Conservation (phyloP, 1,284 basidiomycete species). For the Rhodotorula sp. region DNA sequence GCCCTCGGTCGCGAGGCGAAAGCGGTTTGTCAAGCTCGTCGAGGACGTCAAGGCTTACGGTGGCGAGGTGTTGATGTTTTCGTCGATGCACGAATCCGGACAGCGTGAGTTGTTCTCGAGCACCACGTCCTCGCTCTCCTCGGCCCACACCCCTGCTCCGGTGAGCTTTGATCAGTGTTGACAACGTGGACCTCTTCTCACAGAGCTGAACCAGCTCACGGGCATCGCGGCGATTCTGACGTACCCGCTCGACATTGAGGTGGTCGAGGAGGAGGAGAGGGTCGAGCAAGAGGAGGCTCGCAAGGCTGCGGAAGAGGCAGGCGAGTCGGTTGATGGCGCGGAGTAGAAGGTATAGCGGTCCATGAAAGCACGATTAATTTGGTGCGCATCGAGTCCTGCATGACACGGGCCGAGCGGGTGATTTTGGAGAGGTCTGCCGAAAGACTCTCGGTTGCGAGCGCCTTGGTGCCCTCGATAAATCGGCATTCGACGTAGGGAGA, state of each 20-base stretch:
- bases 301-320: constrained; percentile 5
- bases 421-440: too few species aligned
- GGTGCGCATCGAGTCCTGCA: background rate
- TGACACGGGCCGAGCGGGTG: too few species aligned
- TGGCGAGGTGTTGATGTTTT: constrained; percentile 93
- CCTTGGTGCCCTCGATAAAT: too few species aligned
- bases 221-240: constrained; percentile 95
- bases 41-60: constrained; percentile 85
- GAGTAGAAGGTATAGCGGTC: background rate
- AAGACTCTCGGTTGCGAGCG: too few species aligned
- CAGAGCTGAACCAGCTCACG: constrained; percentile 91
- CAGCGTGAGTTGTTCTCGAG: constrained; percentile 64
- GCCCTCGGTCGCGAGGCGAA: constrained; percentile 32
- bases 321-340: background rate
- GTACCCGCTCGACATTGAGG: constrained; percentile 91
- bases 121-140: background rate
- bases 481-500: too few species aligned
- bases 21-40: constrained; percentile 80
- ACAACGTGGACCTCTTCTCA: background rate
- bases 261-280: constrained; percentile 44
- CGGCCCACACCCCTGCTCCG: background rate
- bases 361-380: background rate
- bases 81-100: constrained; percentile 98
- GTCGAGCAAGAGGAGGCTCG: constrained; percentile 15
- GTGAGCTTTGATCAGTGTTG: background rate